Evolutionary conservation across 345 rosid genomes (phyloP).

Genomic region (Murraya paniculata): DNA sequence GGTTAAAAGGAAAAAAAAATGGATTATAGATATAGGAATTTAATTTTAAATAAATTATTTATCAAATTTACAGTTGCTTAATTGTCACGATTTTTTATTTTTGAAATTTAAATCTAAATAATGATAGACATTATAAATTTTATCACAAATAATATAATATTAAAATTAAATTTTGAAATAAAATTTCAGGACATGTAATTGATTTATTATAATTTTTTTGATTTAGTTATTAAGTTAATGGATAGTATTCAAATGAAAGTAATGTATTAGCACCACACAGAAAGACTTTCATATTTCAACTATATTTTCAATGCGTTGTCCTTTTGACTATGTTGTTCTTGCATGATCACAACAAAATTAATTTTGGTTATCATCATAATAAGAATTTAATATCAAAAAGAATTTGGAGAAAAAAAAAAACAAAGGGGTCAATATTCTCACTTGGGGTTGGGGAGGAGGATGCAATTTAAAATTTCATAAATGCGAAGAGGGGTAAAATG

Average conservation of each 20-base stretch:
- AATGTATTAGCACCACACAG: background rate
- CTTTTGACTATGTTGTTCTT: background rate
- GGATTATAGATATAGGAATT: too few relatives aligned
- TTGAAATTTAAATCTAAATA: too few relatives aligned
- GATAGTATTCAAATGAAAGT: too few relatives aligned
- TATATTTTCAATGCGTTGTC: background rate
- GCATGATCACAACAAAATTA: background rate
- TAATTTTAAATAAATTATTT: background rate
- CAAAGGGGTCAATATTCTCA: too few relatives aligned
- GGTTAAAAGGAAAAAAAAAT: too few relatives aligned
- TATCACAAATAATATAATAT: too few relatives aligned
- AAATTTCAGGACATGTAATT: too few relatives aligned
- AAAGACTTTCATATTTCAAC: background rate
- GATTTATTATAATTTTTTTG: background rate
- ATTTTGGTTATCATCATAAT: background rate
- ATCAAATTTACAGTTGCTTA: background rate
- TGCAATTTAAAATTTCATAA: too few relatives aligned
- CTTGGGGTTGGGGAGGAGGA: too few relatives aligned
- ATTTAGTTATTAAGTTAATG: background rate
- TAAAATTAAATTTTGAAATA: too few relatives aligned
- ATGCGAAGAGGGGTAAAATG: background rate
- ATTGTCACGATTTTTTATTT: accelerated
- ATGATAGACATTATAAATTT: too few relatives aligned
- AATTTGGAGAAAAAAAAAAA: background rate
- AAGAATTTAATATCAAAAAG: background rate